Conservation (phyloP, 2,329 filamentous ascomycete genomes). For the Aureobasidium namibiae region DNA sequence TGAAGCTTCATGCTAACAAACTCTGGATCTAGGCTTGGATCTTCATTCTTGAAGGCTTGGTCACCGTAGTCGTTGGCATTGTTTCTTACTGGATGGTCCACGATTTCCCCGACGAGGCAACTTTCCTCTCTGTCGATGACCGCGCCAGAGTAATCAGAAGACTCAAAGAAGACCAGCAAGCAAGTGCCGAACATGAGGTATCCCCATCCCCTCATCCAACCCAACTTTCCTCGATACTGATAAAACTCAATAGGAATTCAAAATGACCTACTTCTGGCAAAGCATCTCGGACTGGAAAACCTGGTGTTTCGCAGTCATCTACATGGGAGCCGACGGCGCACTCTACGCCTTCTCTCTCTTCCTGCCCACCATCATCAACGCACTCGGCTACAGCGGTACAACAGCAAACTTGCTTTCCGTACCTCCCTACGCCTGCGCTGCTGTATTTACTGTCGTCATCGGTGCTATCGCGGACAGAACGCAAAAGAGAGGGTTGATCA, state of each 20-base stretch:
- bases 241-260: slow-evolving; percentile 46
- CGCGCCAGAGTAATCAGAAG: slow-evolving; percentile 64
- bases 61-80: slow-evolving; percentile 61
- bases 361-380: slow-evolving; percentile 67
- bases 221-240: no score
- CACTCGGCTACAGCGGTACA: slow-evolving; percentile 50
- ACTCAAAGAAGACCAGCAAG: slow-evolving; percentile 62
- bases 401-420: slow-evolving; percentile 65
- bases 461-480: slow-evolving; percentile 73
- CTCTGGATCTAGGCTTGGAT: slow-evolving; percentile 29
- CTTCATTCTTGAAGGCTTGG: slow-evolving; percentile 50
- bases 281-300: slow-evolving; percentile 79
- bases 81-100: slow-evolving; percentile 70
- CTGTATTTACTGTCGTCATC: slow-evolving; percentile 58
- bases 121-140: slow-evolving; percentile 62
- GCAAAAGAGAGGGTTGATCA: slow-evolving; percentile 66
- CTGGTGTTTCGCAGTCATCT: slow-evolving; percentile 64
- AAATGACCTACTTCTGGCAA: slow-evolving; percentile 62
- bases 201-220: no score
- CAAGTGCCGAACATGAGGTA: slow-evolving; percentile 60
- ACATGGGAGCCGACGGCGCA: slow-evolving; percentile 63
- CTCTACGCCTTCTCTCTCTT: slow-evolving; percentile 72
- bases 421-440: slow-evolving; percentile 66
- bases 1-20: background rate
- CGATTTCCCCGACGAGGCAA: slow-evolving; percentile 70